Evolutionary conservation across 148 eudicot species (phyloP), one percentile per base, ranked within the genome.

Genomic region (Nepenthes mirabilis): DNA sequence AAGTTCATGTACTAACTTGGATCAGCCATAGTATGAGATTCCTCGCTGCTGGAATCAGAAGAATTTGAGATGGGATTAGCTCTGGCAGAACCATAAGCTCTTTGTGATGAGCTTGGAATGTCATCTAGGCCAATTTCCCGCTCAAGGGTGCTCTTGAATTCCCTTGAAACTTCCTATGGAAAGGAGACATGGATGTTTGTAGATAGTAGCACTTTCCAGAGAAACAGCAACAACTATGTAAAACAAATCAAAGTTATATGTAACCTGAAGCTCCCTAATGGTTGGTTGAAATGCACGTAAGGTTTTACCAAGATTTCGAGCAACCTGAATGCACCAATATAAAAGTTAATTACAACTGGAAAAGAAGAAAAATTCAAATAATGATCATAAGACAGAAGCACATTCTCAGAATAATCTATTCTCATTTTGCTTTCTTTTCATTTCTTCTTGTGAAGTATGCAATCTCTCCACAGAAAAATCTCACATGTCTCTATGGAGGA

Each of bases 111-210:
- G 63, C 52, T 72, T 59, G 75, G 72, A 69, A 77, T 70, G 45
- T 91, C 94, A 69, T 91, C 98, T 63, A 91, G 90, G 71, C 98
- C 88, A 70, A 91, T 88, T 72, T 91, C 98, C 71, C 81, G 72
- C 68, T 91, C 96, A 71, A 91, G 84, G 43, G 90, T 78, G 76
- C 77, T 88, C 82, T 91, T 91, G 73, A 91, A 91, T 67, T 91
- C 98, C 72, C 83, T 88, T 52, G 98, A 91, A 67, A 91, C 98
- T 14, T 91, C 96, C 98, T 91, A 68, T 34, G 14, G 43, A 9
- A 55, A 53, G 43, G 49, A 52, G 33, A 57, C 55, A 11, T 40
- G 33, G 33, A 56, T 1, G 5, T 3, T 37, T 37, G 36, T 48
- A 60, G 48, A 43, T 9, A 23, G 36, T 65, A 47, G 35, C 2